Conservation (phyloP, 2,329 filamentous ascomycete species). For the Karstenula rhodostoma region DNA sequence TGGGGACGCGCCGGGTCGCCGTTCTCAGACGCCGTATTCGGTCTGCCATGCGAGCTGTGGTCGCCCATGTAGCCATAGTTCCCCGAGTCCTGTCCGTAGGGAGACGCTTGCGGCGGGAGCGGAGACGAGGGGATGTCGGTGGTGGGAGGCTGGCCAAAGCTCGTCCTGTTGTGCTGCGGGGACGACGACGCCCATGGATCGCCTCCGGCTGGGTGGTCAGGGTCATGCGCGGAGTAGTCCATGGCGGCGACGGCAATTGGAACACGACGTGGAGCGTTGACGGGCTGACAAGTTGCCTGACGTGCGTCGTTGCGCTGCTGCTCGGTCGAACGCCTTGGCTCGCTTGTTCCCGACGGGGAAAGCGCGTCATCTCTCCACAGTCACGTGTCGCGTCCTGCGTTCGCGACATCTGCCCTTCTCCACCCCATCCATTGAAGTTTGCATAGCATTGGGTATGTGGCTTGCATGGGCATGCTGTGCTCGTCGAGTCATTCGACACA, state of each 20-base stretch:
- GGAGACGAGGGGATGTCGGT: conserved; percentile 51
- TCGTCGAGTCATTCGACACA: conserved; percentile 41
- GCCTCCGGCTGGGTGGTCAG: conserved; percentile 63
- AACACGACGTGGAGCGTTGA: conserved; percentile 18
- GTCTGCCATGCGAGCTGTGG: conserved; percentile 36
- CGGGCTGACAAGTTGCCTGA: conserved; percentile 31
- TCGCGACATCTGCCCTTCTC: neutral
- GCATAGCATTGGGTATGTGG: conserved; percentile 41
- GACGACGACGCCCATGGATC: conserved; percentile 73
- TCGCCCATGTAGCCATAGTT: conserved; percentile 48
- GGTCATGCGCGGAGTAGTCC: conserved; percentile 71
- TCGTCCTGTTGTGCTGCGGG: conserved; percentile 60
- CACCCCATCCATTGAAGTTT: conserved; percentile 10
- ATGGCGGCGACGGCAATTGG: conserved; percentile 54
- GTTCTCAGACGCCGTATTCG: conserved; percentile 40
- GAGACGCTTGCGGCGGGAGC: conserved; percentile 51
- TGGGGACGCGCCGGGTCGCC: conserved; percentile 51
- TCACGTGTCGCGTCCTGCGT: conserved; percentile 16
- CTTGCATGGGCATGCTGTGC: conserved; percentile 45
- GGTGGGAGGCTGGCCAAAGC: conserved; percentile 57
- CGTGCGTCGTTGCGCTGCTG: conserved; percentile 24
- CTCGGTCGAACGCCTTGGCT: conserved; percentile 24
- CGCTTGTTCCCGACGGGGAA: conserved; percentile 38
- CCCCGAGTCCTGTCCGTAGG: conserved; percentile 46
- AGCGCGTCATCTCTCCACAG: conserved; percentile 25